phyloP scores from a whole-genome alignment of 2,329 filamentous ascomycete genomes.

The Penicillium sclerotiorum region DNA sequence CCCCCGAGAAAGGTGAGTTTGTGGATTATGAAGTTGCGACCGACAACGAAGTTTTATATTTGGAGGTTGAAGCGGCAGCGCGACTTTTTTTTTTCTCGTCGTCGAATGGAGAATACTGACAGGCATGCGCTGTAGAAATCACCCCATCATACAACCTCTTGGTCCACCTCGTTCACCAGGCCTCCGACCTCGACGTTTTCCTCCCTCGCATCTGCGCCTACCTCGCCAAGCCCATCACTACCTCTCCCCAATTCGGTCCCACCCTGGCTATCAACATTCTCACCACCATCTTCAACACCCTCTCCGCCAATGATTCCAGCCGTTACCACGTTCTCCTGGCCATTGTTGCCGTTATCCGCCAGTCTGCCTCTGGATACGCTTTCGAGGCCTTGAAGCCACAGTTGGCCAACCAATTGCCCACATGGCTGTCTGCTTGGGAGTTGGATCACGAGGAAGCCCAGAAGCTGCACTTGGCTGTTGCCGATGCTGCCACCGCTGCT shows the following conservation, averaged over 20 bases:
- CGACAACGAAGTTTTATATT: constrained; percentile 17
- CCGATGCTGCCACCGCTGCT: constrained; percentile 76
- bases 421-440: constrained; percentile 83
- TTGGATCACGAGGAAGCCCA: constrained; percentile 79
- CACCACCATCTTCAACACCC: constrained; percentile 94
- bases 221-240: constrained; percentile 82
- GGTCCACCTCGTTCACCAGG: constrained; percentile 87
- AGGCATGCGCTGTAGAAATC: constrained; percentile 65
- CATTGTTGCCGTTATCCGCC: constrained; percentile 80
- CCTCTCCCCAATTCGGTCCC: constrained; percentile 81
- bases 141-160: constrained; percentile 95
- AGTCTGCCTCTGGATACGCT: constrained; percentile 67
- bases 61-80: constrained; percentile 10
- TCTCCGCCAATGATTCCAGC: constrained; percentile 73
- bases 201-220: constrained; percentile 87
- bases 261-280: constrained; percentile 87
- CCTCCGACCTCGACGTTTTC: constrained; percentile 80
- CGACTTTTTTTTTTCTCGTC: constrained; percentile 10
- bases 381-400: constrained; percentile 85
- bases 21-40: constrained; percentile 10
- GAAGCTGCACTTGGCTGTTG: constrained; percentile 80
- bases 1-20: constrained; percentile 76
- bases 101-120: constrained; percentile 16
- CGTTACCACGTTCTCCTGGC: constrained; percentile 90
- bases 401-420: constrained; percentile 73